Base-by-base conservation (phyloP, 495 filamentous ascomycete species). In the Penicillium dipodomyicola region DNA sequence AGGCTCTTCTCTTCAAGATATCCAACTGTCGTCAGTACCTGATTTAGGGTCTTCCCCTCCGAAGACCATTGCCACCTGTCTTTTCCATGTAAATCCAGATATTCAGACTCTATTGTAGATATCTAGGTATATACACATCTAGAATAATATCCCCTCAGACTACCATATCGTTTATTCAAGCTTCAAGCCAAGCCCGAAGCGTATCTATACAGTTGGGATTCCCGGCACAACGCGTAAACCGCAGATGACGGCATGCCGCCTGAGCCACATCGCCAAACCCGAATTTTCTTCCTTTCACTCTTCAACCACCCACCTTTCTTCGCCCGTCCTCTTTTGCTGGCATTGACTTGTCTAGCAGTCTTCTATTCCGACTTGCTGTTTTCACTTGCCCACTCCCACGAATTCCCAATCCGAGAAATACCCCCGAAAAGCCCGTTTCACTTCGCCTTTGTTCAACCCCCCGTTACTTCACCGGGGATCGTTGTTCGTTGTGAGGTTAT, bases 301-400 rank as follows among this genome's bases (percentile, higher is more conserved):
- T 67, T 69, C 71, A 69, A 68, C 68, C 58, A 50, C 59, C 56
- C 58, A 62, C 71, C 57, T 66, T 69, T 69, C 71, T 68, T 72
- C 67, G 63, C 63, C 60, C 60, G 50, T 37, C 60, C 63, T 61
- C 63, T 65, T 59, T 69, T 76, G 77, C 77, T 79, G 77, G 74
- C 77, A 79, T 79, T 79, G 73, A 77, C 77, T 79, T 79, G 77
- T 79, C 77, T 71, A 79, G 77, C 75, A 52, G 54, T 50, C 49
- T 52, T 65, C 44, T 39, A 29, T 41, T 42, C 49, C 35, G 64
- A 64, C 58, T 61, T 59, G 57, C 56, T 41, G 20, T 22, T 50
- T 30, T 27, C 42, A 29, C 15, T 39, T 51, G 45, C 45, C 45
- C 45, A 19, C 22, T 17, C 45, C 27, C 45, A 47, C 40, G 40